These are phyloP conservation scores for Sclerotinia spermophila DNA, from an alignment of 2,329 filamentous ascomycete genomes.

Conservation along the genomic window DNA sequence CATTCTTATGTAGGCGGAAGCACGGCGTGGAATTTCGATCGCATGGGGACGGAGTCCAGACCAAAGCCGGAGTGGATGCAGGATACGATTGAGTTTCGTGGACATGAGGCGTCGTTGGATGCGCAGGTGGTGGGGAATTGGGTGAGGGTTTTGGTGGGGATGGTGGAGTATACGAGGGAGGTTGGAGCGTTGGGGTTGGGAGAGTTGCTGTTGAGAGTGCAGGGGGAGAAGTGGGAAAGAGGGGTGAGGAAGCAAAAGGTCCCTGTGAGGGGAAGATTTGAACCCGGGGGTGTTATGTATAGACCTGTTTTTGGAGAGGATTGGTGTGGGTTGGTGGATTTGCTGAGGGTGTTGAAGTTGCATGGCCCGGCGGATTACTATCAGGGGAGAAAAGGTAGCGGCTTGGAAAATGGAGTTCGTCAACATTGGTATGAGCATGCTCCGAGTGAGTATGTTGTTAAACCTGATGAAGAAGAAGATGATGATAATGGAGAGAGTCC, in stretches of 20 bases:
- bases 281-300: not conserved
- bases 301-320: slow-evolving; percentile 23
- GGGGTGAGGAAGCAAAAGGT: slow-evolving; percentile 17
- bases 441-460: not conserved
- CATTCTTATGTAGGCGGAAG: not conserved
- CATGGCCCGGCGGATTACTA: slow-evolving; percentile 9
- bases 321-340: slow-evolving; percentile 20
- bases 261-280: slow-evolving; percentile 1
- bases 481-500: not conserved
- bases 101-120: slow-evolving; percentile 30
- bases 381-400: not conserved
- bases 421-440: not conserved
- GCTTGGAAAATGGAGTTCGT: not conserved
- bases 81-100: slow-evolving; percentile 32
- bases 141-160: slow-evolving; percentile 23
- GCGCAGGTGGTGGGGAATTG: slow-evolving; percentile 21
- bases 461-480: no score
- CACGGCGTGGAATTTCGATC: not conserved
- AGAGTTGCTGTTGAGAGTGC: not conserved
- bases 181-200: not conserved
- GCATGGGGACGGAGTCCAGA: not conserved
- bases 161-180: slow-evolving; percentile 16
- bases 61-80: rapidly evolving
- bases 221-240: slow-evolving; percentile 18
- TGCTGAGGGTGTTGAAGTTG: slow-evolving; percentile 20